Base-by-base conservation (phyloP, 1,139 yeast species). In the Geotrichum reessii region DNA sequence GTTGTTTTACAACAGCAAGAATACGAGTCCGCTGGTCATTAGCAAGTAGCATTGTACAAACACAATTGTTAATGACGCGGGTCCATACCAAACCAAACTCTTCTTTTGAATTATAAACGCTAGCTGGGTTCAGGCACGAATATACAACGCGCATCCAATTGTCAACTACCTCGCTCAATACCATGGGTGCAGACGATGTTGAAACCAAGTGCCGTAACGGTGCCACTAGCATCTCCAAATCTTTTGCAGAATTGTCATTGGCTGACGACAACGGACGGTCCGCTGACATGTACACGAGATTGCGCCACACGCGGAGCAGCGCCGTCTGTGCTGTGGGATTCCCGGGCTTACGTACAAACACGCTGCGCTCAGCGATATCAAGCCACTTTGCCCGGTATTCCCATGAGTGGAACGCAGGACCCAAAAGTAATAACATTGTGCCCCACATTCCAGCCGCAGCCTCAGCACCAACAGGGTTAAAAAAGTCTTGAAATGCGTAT, bases 401-500 rank as follows among this genome's bases (percentile, higher is more conserved):
- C 68, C 68, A 66, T 12, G 58, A 49, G 17, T 63, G 65, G 3
- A 63, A 56, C 9, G 52, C 56, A 6, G 64, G 60, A 28, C 66
- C 63, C 7, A 64, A 46, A 21, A 62, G 55, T 11, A 58, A 60
- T 12, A 64, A 52, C 11, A 65, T 53, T 2, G 63, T 56, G 40
- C 59, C 59, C 68, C 68, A 66, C 12, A 61, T 56, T 17, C 56
- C 24, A 62, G 64, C 61, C 3, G 65, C 66, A 31, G 55, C 51
- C 17, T 53, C 53, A 1, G 64, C 65, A 47, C 61, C 63, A 4
- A 62, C 62, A 19, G 58, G 57, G 52, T 58, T 53, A 27, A 62
- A 53, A 5, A 56, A 55, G 9, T 54, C 47, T 8, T 57, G 52
- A 40, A 63, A 50, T 11, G 62, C 53, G 44, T 46, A 33, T 27